These are phyloP conservation scores for Hyaloraphidium curvatum DNA, from an alignment of 192 early-diverging fungal genomes.

Conservation along the genomic window DNA sequence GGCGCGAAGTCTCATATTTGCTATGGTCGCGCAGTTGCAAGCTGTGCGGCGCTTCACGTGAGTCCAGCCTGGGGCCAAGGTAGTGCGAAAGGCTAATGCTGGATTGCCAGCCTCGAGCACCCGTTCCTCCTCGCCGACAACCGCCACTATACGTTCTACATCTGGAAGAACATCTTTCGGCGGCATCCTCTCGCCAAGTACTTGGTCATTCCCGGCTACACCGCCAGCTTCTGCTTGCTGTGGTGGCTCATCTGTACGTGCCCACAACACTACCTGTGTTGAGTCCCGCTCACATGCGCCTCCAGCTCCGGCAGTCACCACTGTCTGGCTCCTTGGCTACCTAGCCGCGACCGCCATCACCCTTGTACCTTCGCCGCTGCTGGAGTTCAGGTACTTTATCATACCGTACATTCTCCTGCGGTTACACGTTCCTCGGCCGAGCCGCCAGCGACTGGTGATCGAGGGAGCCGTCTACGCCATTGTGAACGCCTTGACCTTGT, in stretches of 20 bases:
- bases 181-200: conserved; percentile 32
- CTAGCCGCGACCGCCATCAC: conserved; percentile 28
- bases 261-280: background rate
- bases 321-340: conserved; percentile 36
- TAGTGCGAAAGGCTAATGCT: background rate
- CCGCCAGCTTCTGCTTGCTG: conserved; percentile 21
- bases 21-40: background rate
- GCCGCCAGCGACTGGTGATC: conserved; percentile 9
- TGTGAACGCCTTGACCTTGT: conserved; percentile 49
- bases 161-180: conserved; percentile 67
- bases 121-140: conserved; percentile 89
- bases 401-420: conserved; percentile 60
- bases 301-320: conserved; percentile 10
- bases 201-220: conserved; percentile 42
- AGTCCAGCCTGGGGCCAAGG: background rate
- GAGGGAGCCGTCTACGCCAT: conserved; percentile 26
- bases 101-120: conserved; percentile 51
- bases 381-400: conserved; percentile 94
- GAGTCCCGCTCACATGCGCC: conserved; percentile 10
- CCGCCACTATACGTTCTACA: conserved; percentile 86
- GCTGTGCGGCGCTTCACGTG: background rate
- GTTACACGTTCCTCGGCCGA: conserved; percentile 19
- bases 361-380: conserved; percentile 73
- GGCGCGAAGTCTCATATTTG: background rate
- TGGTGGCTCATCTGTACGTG: conserved; percentile 24